Percentiles rank a stretch among this genome's conserved stretches.
phyloP scores from a whole-genome alignment of 306 rosid genomes.

The Fragaria iinumae region DNA sequence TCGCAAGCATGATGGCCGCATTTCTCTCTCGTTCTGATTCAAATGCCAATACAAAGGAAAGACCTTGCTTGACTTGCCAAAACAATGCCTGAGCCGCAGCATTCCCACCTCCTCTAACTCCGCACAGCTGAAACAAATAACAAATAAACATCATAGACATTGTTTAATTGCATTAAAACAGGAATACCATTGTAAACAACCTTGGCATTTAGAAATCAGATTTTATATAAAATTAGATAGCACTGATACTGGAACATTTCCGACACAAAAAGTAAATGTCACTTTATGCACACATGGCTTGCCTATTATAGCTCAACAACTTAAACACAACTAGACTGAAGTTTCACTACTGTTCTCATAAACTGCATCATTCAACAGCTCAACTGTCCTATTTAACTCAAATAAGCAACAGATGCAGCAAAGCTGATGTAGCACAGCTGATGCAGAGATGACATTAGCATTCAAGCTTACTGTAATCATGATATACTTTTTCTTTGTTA shows the following conservation, averaged over 20 bases:
- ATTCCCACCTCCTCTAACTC: constrained; percentile 91
- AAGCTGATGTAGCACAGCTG: not conserved
- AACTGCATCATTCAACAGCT: not conserved
- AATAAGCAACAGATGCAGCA: not conserved
- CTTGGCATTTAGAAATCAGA: not conserved
- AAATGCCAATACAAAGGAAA: constrained; percentile 73
- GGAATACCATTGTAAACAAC: not conserved
- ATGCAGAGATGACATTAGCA: not conserved
- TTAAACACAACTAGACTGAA: not conserved
- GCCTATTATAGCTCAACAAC: not conserved
- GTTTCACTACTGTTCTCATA: not conserved
- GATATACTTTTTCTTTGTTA: not conserved
- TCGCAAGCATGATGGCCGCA: constrained; percentile 86
- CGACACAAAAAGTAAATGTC: not conserved
- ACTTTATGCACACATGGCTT: constrained; percentile 5
- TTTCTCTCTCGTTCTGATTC: constrained; percentile 86
- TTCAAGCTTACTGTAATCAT: not conserved
- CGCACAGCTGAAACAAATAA: constrained; percentile 60
- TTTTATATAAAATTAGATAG: not conserved
- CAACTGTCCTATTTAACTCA: not conserved
- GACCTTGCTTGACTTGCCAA: constrained; percentile 82
- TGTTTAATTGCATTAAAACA: not conserved
- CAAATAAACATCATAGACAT: not conserved
- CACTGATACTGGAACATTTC: not conserved
- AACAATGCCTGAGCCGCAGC: constrained; percentile 84